Base-by-base conservation (phyloP, 2,329 filamentous ascomycete genomes). In the Bipolaris victoriae region DNA sequence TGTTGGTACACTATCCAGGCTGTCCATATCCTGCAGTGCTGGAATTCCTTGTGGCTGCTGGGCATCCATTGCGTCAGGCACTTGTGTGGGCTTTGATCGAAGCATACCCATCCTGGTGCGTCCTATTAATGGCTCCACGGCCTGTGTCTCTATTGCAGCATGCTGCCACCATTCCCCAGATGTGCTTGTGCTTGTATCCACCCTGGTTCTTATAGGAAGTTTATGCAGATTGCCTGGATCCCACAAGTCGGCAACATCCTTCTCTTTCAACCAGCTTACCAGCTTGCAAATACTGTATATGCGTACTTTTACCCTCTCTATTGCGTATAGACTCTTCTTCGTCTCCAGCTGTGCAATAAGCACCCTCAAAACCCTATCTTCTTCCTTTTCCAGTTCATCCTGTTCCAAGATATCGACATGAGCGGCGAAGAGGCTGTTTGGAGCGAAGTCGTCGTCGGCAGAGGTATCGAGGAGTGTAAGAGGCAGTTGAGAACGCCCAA, bases 271-370 rank as follows among this genome's bases (percentile, higher is more conserved):
- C 88, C 89, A 91, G 18, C 79, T 75, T 1, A 86, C 88, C 41
- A 95, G 78, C 66, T 84, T 87, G 73, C 88, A 92, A 24, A 91
- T 72, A 10, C 85, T 84, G 71, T 90, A 93, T 3, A 89, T 78
- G 0, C 83, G 83, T 45, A 78, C 75, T 15, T 81, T 78, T 35
- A 90, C 85, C 22, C 85, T 82, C 77, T 93, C 90, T 31, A 93
- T 91, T 52, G 87, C 86, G 90, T 93, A 97, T 2, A 98, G 74
- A 0, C 88, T 85, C 77, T 90, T 90, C 62, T 94, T 71, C 7
- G 63, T 59, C 40, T 75, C 73, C 37, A 69, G 52, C 6, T 69
- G 67, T 39, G 75, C 75, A 52, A 78, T 64, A 29, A 78, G 73
- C 26, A 78, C 65, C 47, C 63, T 71, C 2, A 67, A 55, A 7